Conservation (phyloP, 106 monocot genomes). For the Dendrobium nobile region DNA sequence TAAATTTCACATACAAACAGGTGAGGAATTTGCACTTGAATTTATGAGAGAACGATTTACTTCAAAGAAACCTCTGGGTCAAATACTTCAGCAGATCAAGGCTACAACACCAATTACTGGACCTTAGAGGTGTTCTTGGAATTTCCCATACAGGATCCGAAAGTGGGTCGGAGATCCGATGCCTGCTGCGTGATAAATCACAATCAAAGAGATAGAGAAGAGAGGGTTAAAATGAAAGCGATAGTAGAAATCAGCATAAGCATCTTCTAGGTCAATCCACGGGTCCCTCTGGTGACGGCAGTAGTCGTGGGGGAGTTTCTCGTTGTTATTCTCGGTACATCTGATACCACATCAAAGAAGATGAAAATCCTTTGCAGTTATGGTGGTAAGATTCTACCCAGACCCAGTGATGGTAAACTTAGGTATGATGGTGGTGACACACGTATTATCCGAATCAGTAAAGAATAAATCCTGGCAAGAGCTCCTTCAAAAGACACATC, state of each 20-base stretch:
- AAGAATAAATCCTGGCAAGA: conserved; percentile 74
- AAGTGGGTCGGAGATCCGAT: conserved; percentile 28
- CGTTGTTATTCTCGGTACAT: conserved; percentile 50
- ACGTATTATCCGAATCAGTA: conserved; percentile 56
- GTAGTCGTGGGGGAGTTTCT: conserved; percentile 31
- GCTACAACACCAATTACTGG: conserved; percentile 35
- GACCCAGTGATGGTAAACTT: conserved; percentile 86
- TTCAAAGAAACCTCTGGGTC: conserved; percentile 37
- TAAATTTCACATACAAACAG: conserved; percentile 89
- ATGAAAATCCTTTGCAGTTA: conserved; percentile 84
- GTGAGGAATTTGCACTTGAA: conserved; percentile 84
- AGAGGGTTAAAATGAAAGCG: conserved; percentile 28
- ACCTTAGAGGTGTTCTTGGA: conserved; percentile 32
- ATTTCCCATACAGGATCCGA: conserved; percentile 40
- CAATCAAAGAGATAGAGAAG: conserved; percentile 33
- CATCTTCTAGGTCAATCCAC: conserved; percentile 34
- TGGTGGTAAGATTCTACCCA: conserved; percentile 82
- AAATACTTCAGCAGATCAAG: conserved; percentile 40
- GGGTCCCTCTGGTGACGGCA: conserved; percentile 41
- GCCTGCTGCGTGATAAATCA: conserved; percentile 27
- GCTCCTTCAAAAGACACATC: conserved; percentile 52
- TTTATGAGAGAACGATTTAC: conserved; percentile 73
- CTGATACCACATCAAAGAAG: conserved; percentile 37
- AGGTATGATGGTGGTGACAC: conserved; percentile 96
- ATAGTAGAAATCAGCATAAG: conserved; percentile 27